Evolutionary conservation across 768 basidiomycete genomes (phyloP).

Genomic region (Naganishia friedmannii): DNA sequence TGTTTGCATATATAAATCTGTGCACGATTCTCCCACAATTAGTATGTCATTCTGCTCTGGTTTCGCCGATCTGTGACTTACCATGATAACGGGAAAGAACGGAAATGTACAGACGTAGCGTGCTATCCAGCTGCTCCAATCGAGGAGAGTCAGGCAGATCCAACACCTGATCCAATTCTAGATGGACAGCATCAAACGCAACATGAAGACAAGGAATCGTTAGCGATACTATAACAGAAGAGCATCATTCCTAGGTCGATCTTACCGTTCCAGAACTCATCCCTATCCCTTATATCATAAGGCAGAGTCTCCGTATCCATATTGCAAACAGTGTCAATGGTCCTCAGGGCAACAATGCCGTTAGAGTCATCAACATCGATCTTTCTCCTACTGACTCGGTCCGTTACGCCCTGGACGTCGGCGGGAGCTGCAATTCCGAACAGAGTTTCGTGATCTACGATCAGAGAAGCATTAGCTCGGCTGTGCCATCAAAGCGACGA

Average conservation of each 20-base stretch:
- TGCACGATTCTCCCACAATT: not conserved
- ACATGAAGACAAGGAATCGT: not conserved
- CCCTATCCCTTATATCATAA: conserved; percentile 22
- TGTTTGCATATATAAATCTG: conserved; percentile 77
- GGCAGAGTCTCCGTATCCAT: conserved; percentile 25
- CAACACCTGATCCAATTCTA: conserved; percentile 84
- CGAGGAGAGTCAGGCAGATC: conserved; percentile 64
- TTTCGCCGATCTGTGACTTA: conserved; percentile 50
- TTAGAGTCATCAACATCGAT: not conserved
- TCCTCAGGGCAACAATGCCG: not conserved
- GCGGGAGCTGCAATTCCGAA: not conserved
- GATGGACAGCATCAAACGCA: conserved; percentile 1
- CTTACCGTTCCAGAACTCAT: conserved; percentile 31
- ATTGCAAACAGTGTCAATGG: not conserved
- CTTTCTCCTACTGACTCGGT: not conserved
- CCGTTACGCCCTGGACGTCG: not conserved
- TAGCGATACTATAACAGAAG: not conserved
- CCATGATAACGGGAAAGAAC: conserved; percentile 85
- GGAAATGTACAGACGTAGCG: conserved; percentile 70
- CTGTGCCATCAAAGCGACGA: not conserved
- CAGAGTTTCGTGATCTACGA: not conserved
- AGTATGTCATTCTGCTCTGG: not conserved
- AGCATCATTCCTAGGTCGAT: not conserved
- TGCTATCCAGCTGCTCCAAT: conserved; percentile 71
- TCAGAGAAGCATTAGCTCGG: not conserved